phyloP scores from a whole-genome alignment of 2,329 filamentous ascomycete species.

The Ophiocordyceps polyrhachis-furcata region DNA sequence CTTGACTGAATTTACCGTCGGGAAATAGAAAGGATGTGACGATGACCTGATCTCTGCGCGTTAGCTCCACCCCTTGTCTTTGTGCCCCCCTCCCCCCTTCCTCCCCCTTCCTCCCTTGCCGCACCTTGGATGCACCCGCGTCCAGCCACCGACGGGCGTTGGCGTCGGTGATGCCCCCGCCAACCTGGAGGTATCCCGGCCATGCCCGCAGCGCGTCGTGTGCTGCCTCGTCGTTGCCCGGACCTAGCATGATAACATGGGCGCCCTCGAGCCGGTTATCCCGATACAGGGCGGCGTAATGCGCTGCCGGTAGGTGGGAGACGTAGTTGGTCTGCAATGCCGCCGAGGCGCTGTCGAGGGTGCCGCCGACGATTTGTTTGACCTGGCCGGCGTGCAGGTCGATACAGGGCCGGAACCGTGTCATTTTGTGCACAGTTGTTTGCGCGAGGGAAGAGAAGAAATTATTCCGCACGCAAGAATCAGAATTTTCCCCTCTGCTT shows the following conservation, averaged over 20 bases:
- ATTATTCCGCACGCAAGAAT: background rate
- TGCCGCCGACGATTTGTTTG: conserved; percentile 96
- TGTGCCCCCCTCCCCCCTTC: background rate
- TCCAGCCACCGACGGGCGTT: conserved; percentile 81
- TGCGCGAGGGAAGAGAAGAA: background rate
- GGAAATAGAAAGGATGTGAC: conserved; percentile 94
- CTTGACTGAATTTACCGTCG: conserved; percentile 59
- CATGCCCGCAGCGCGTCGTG: conserved; percentile 59
- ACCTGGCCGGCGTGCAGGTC: conserved; percentile 94
- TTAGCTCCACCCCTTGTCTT: background rate
- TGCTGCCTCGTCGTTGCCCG: conserved; percentile 67
- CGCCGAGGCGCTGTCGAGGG: conserved; percentile 48
- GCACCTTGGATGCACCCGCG: conserved; percentile 73
- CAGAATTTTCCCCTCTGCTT: background rate
- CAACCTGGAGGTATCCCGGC: conserved; percentile 69
- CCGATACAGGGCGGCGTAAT: conserved; percentile 71
- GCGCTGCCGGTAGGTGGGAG: conserved; percentile 59
- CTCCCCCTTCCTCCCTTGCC: background rate
- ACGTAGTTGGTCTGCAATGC: conserved; percentile 82
- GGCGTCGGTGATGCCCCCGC: conserved; percentile 75
- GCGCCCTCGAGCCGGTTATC: conserved; percentile 57
- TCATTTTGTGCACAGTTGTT: conserved; percentile 40
- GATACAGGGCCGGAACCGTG: conserved; percentile 86
- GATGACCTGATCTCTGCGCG: conserved; percentile 50
- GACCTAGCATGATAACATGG: conserved; percentile 93